Conservation (phyloP, 1,284 basidiomycete species). For the Chalciporus sp. region DNA sequence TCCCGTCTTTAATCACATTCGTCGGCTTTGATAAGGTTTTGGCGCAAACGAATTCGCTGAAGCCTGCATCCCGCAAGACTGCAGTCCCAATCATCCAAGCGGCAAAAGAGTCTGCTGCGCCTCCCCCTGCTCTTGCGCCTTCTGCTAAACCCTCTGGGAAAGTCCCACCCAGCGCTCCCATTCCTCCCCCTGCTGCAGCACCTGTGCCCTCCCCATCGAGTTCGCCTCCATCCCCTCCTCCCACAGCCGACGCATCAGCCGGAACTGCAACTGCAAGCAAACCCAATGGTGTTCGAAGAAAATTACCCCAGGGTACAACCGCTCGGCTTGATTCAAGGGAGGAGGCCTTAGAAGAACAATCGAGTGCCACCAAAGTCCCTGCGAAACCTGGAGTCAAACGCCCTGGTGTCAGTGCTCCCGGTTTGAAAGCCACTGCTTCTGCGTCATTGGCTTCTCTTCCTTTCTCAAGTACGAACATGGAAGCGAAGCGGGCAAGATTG, state of each 20-base stretch:
- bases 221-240: slow-evolving; percentile 41
- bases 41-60: slow-evolving; percentile 84
- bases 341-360: slow-evolving; percentile 54
- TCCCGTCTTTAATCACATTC: slow-evolving; percentile 78
- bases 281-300: slow-evolving; percentile 64
- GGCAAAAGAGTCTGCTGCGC: slow-evolving; percentile 48
- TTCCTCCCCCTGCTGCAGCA: not conserved
- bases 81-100: slow-evolving; percentile 89
- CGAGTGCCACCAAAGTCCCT: slow-evolving; percentile 40
- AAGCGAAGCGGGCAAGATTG: slow-evolving; percentile 68
- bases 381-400: slow-evolving; percentile 56
- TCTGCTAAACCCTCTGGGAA: slow-evolving; percentile 31
- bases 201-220: slow-evolving; percentile 26
- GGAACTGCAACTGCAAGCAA: slow-evolving; percentile 47
- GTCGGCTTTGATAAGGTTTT: slow-evolving; percentile 88
- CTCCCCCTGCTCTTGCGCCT: slow-evolving; percentile 30
- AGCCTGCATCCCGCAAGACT: slow-evolving; percentile 87
- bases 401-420: slow-evolving; percentile 40
- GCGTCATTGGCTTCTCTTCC: slow-evolving; percentile 43
- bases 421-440: slow-evolving; percentile 37
- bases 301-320: slow-evolving; percentile 63
- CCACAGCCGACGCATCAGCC: slow-evolving; percentile 31
- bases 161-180: slow-evolving; percentile 6
- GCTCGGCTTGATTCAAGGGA: slow-evolving; percentile 62
- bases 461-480: slow-evolving; percentile 72